Base-by-base conservation (phyloP, 2,329 filamentous ascomycete species). In the Pseudopyricularia cyperi region DNA sequence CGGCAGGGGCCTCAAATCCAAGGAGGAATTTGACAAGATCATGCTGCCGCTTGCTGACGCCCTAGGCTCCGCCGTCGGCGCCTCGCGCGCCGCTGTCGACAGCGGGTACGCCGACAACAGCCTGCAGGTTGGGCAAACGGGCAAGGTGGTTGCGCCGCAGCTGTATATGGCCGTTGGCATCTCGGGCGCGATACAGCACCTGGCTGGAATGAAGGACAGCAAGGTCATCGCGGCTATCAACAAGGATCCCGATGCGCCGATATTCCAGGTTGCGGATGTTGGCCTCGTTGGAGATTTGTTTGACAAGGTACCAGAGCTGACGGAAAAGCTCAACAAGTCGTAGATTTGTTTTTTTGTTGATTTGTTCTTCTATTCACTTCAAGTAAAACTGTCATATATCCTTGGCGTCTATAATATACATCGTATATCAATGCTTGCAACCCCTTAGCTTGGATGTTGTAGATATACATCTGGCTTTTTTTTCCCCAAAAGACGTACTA, bases 201-300 rank as follows among this genome's bases (percentile, higher is more conserved):
- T 98, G 70, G 93, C 93, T 32, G 93, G 93, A 65, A 98, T 98
- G 93, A 98, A 98, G 79, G 93, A 98, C 66, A 96, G 89, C 75
- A 98, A 98, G 75, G 93, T 98, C 54, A 98, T 98, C 71, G 93
- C 91, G 22, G 89, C 89, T 14, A 97, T 98, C 65, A 98, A 98
- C 77, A 98, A 98, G 74, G 93, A 98, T 64, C 75, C 83, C 4
- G 93, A 98, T 68, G 93, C 93, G 53, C 93, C 93, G 30, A 98
- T 98, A 61, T 98, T 98, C 77, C 93, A 98, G 71, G 82, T 98
- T 54, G 93, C 93, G 4, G 93, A 98, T 69, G 89, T 97, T 52
- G 93, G 93, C 12, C 73, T 98, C 51, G 91, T 98, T 5, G 91
- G 90, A 39, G 93, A 98, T 72, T 71, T 98, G 61, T 97, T 97